Conservation (phyloP, 2,329 filamentous ascomycete genomes). For the Scorias spongiosa region DNA sequence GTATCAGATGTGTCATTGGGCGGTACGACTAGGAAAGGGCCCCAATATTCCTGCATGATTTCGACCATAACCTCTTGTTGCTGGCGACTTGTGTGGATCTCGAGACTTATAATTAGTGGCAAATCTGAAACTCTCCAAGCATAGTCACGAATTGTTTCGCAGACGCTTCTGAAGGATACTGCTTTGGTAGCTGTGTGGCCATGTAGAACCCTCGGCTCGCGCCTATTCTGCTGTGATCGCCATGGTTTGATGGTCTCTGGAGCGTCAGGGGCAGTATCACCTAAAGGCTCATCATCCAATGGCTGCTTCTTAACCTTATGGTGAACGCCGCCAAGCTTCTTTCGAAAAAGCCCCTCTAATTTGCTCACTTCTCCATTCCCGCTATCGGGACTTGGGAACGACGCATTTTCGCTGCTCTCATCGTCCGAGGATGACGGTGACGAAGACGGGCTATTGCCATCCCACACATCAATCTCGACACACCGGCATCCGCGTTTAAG, state of each 20-base stretch:
- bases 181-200: slow-evolving; percentile 67
- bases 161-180: slow-evolving; percentile 79
- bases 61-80: slow-evolving; percentile 88
- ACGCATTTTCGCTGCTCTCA: background rate
- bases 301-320: slow-evolving; percentile 5
- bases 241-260: slow-evolving; percentile 15
- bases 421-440: slow-evolving; percentile 22
- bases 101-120: slow-evolving; percentile 80
- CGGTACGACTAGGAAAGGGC: slow-evolving; percentile 53
- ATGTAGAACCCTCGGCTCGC: slow-evolving; percentile 19
- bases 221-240: slow-evolving; percentile 12
- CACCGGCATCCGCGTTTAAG: slow-evolving; percentile 68
- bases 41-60: slow-evolving; percentile 86
- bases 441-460: slow-evolving; percentile 42
- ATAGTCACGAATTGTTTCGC: slow-evolving; percentile 59
- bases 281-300: background rate
- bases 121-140: slow-evolving; percentile 59
- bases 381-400: slow-evolving; percentile 5
- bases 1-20: slow-evolving; percentile 29
- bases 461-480: slow-evolving; percentile 92
- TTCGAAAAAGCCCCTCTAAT: slow-evolving; percentile 15
- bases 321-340: slow-evolving; percentile 12
- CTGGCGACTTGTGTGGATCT: slow-evolving; percentile 67
- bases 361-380: slow-evolving; percentile 20
- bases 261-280: slow-evolving; percentile 1